Evolutionary conservation across 2,329 filamentous ascomycete genomes (phyloP).

Genomic region (Talaromyces sp.): DNA sequence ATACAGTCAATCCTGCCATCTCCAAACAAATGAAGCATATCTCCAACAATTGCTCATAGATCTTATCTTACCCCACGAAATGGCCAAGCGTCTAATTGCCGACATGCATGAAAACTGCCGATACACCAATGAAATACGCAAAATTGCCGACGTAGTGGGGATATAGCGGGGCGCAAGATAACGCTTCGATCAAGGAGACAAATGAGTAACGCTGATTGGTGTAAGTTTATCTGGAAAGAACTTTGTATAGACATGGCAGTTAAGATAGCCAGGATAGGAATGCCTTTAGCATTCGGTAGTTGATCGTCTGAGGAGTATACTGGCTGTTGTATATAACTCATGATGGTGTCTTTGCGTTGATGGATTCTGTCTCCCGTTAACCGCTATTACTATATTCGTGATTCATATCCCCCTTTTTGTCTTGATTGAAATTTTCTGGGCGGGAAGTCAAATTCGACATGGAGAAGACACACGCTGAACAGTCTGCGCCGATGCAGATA

Average conservation of each 20-base stretch:
- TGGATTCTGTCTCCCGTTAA: not conserved
- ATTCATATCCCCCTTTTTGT: not conserved
- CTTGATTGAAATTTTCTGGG: not conserved
- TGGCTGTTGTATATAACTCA: not conserved
- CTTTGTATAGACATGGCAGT: not conserved
- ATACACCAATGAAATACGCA: not conserved
- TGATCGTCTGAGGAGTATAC: not conserved
- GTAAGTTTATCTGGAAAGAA: not conserved
- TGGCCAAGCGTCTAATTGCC: slow-evolving; percentile 14
- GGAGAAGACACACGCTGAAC: not conserved
- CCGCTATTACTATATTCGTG: not conserved
- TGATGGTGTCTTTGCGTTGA: not conserved
- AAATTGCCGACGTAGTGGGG: not conserved
- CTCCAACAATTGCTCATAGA: not conserved
- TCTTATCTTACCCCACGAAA: not conserved
- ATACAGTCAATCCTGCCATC: not conserved
- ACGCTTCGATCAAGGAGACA: not conserved
- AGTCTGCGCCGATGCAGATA: not conserved
- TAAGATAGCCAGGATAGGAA: not conserved
- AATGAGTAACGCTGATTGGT: not conserved
- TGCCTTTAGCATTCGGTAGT: not conserved
- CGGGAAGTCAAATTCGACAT: not conserved
- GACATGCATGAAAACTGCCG: slow-evolving; percentile 9
- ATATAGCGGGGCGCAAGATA: not conserved
- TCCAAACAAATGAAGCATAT: not conserved